A percentile compares a stretch with the other conserved stretches of the same genome.
phyloP scores from a whole-genome alignment of 495 filamentous ascomycete genomes.

The Emericellopsis terricola region DNA sequence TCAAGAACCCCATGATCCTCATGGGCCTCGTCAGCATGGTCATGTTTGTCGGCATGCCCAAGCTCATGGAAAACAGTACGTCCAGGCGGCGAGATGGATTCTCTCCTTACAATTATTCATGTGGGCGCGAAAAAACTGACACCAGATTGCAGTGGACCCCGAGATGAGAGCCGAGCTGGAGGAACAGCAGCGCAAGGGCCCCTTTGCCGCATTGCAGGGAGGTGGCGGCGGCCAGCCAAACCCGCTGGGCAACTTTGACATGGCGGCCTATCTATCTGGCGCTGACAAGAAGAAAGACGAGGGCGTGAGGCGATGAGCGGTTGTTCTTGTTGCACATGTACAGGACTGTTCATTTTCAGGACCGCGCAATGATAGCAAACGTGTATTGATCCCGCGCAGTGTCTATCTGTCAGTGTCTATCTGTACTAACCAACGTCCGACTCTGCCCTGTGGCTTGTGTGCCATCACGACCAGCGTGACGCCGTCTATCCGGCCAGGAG shows the following conservation, averaged over 20 bases:
- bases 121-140: too few relatives aligned
- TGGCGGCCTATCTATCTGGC: constrained; percentile 68
- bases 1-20: constrained; percentile 91
- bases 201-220: constrained; percentile 34
- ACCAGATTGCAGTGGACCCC: constrained; percentile 85
- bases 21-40: constrained; percentile 65
- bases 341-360: too few relatives aligned
- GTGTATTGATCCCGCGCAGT: too few relatives aligned
- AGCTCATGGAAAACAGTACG: constrained; percentile 90
- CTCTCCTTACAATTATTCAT: background rate
- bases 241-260: constrained; percentile 58
- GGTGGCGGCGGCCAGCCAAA: constrained; percentile 20
- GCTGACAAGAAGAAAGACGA: constrained; percentile 13
- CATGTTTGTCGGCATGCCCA: constrained; percentile 77
- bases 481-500: too few relatives aligned
- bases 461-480: too few relatives aligned
- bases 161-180: constrained; percentile 87
- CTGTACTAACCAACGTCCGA: too few relatives aligned
- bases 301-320: too few relatives aligned
- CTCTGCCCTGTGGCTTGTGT: too few relatives aligned
- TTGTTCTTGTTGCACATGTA: too few relatives aligned
- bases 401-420: too few relatives aligned
- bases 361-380: too few relatives aligned
- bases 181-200: constrained; percentile 53
- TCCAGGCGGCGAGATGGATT: too few relatives aligned